Evolutionary conservation across 2,329 filamentous ascomycete genomes (phyloP).

Genomic region (Coniochaeta sp.): DNA sequence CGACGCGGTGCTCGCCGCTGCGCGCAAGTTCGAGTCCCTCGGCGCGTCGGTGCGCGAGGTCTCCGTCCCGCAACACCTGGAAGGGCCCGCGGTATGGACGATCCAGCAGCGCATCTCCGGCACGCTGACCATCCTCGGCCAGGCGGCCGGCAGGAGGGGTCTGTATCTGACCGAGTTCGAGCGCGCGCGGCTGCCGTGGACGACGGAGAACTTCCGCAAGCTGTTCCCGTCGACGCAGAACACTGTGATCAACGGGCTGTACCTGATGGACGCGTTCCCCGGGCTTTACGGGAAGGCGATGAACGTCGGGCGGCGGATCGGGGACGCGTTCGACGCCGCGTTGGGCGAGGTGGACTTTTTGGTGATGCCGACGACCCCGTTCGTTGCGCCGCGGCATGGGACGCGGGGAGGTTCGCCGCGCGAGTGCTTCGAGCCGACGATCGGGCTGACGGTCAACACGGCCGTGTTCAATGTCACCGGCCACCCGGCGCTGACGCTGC

Average conservation of each 20-base stretch:
- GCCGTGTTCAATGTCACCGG: slow-evolving; percentile 50
- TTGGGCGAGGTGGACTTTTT: slow-evolving; percentile 34
- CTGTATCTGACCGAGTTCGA: slow-evolving; percentile 45
- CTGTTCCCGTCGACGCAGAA: slow-evolving; percentile 47
- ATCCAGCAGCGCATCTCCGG: slow-evolving; percentile 37
- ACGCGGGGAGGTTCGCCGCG: slow-evolving; percentile 27
- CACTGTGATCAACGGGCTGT: slow-evolving; percentile 44
- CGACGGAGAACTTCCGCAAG: slow-evolving; percentile 39
- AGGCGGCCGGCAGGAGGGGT: slow-evolving; percentile 37
- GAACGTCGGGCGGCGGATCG: slow-evolving; percentile 37
- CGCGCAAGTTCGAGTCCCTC: slow-evolving; percentile 29
- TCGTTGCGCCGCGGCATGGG: slow-evolving; percentile 36
- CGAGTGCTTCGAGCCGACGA: slow-evolving; percentile 39
- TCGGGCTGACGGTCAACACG: slow-evolving; percentile 49
- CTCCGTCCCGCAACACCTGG: slow-evolving; percentile 39
- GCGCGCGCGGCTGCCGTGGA: slow-evolving; percentile 35
- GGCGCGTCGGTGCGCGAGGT: slow-evolving; percentile 43
- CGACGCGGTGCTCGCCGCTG: slow-evolving; percentile 32
- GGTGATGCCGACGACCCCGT: slow-evolving; percentile 41
- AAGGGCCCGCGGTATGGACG: slow-evolving; percentile 44
- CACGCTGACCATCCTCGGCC: slow-evolving; percentile 30
- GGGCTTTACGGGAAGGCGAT: slow-evolving; percentile 38
- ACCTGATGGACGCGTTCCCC: slow-evolving; percentile 35
- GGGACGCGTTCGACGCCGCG: slow-evolving; percentile 35
- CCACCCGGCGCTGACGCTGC: slow-evolving; percentile 46